Base-by-base conservation (phyloP, 129 eudicot species). In the Pseudognaphalium luteoalbum region DNA sequence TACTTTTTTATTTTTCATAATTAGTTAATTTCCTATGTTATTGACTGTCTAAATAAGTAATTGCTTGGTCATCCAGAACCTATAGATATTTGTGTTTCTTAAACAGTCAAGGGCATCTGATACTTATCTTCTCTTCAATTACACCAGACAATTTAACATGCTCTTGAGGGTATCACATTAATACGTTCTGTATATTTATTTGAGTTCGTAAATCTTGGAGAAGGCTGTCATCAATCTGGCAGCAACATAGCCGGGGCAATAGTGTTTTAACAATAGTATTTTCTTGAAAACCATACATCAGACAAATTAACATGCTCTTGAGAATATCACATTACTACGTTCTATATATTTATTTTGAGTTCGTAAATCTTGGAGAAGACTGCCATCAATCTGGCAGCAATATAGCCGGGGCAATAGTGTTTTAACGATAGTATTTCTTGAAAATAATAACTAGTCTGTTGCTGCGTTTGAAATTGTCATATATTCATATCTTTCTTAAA, bases 121-220 rank as follows among this genome's bases (percentile, higher is more conserved):
- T 28, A 28, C 17, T 50, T 70, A 30, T n/a, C 50, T 76, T 12
- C 7, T 29, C 60, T 16, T 52, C 19, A 25, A 19, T 56, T 8
- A 44, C 58, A 67, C 56, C 19, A 44, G 50, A 65, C 22, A 33
- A 66, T 34, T 66, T 25, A 67, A 33, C 28, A 76, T 76, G 41
- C 34, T 66, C 12, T n/a, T 76, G 64, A 50, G 66, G 61, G 25
- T 15, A 73, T 63, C 25, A 59, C 69, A 37, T 35, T 11, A 17
- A 2, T 30, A 15, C 30, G 12, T 58, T 74, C 30, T 25, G 1
- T 25, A 25, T 25, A 25, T 41, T 41, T 41, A 9, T 76, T 66
- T 25, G 66, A 2, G 34, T 66, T 33, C 52, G 28, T 51, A 50
- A 19, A 7, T 20, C 14, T 19, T 50, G 11, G 37, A 51, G 54